phyloP scores from a whole-genome alignment of 1,139 yeast species.

The Sugiyamaella grinbergsii region DNA sequence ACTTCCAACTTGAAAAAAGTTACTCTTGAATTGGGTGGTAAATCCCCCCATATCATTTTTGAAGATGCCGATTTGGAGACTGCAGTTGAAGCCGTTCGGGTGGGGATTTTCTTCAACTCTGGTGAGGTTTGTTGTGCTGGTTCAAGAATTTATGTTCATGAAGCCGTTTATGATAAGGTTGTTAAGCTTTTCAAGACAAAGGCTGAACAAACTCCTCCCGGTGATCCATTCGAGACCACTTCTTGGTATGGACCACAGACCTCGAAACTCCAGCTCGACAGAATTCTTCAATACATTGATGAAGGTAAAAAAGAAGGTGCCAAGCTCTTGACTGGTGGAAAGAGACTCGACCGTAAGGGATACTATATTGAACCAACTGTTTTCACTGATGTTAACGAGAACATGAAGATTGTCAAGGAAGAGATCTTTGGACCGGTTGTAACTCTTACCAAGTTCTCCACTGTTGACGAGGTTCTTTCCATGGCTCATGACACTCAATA shows the following conservation, averaged over 20 bases:
- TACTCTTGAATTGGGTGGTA: slow-evolving; percentile 84
- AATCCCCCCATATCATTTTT: slow-evolving; percentile 77
- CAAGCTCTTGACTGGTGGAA: slow-evolving; percentile 74
- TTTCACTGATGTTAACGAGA: slow-evolving; percentile 62
- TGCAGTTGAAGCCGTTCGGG: slow-evolving; percentile 60
- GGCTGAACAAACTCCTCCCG: slow-evolving; percentile 53
- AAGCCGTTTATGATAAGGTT: slow-evolving; percentile 67
- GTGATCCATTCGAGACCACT: slow-evolving; percentile 71
- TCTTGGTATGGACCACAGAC: slow-evolving; percentile 88
- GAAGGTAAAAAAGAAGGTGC: slow-evolving; percentile 78
- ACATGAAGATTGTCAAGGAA: slow-evolving; percentile 64
- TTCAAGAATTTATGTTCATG: slow-evolving; percentile 78
- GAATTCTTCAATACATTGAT: slow-evolving; percentile 71
- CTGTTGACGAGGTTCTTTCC: slow-evolving; percentile 68
- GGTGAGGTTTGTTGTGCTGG: slow-evolving; percentile 91
- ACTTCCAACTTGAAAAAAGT: slow-evolving; percentile 70
- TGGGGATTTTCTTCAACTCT: slow-evolving; percentile 73
- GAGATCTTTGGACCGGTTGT: slow-evolving; percentile 92
- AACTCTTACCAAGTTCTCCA: slow-evolving; percentile 64
- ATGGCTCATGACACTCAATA: slow-evolving; percentile 73
- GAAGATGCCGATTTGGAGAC: slow-evolving; percentile 67
- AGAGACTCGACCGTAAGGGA: slow-evolving; percentile 62
- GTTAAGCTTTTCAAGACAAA: slow-evolving; percentile 59
- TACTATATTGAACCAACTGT: slow-evolving; percentile 75
- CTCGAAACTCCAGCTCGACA: slow-evolving; percentile 70